Conservation (phyloP, 306 rosid genomes). For the Prunus davidiana region DNA sequence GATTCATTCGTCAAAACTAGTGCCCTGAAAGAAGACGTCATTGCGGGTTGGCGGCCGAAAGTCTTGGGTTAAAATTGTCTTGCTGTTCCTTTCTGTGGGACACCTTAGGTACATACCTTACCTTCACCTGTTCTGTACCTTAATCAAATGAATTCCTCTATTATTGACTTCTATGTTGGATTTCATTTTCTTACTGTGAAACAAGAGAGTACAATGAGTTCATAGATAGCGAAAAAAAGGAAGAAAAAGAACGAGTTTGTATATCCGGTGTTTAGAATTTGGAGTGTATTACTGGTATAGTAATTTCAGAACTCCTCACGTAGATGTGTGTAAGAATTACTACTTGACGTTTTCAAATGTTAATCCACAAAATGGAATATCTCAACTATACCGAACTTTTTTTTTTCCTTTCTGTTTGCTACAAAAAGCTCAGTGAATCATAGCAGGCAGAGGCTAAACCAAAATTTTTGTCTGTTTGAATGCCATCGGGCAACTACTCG, state of each 20-base stretch:
- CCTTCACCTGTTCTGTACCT: neutral
- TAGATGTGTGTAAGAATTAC: neutral
- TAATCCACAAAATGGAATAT: neutral
- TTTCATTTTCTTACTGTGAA: neutral
- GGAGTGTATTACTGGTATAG: neutral
- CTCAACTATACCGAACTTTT: neutral
- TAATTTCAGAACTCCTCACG: neutral
- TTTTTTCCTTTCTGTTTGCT: neutral
- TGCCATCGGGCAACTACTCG: too few species aligned
- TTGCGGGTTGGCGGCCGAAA: conserved; percentile 97
- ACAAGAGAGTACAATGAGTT: neutral
- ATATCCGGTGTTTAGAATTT: neutral
- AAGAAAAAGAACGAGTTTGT: neutral
- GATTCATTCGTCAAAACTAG: conserved; percentile 80
- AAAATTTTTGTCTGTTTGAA: too few species aligned
- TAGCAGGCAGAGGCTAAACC: too few species aligned
- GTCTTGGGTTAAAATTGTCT: conserved; percentile 52
- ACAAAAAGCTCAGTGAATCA: neutral
- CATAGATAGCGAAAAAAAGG: neutral
- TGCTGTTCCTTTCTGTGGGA: neutral
- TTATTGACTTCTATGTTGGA: neutral
- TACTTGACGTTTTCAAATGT: neutral
- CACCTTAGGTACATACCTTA: neutral
- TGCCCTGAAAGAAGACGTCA: conserved; percentile 70
- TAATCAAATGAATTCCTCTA: neutral